These are phyloP conservation scores for Hygrocybe coccinea DNA, from an alignment of 768 basidiomycete species.

Conservation along the genomic window DNA sequence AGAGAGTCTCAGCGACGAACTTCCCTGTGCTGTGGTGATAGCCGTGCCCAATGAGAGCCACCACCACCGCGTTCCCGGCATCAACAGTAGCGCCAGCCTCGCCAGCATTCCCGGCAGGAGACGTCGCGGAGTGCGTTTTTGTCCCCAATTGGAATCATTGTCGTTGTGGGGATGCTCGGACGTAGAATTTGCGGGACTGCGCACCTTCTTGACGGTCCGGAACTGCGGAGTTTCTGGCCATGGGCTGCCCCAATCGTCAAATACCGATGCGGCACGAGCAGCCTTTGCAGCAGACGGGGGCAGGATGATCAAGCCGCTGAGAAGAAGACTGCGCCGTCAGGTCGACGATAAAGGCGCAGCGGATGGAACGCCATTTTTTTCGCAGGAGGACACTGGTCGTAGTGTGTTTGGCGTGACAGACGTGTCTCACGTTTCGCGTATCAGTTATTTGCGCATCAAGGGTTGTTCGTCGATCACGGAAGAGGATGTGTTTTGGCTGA, in stretches of 20 bases:
- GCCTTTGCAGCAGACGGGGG: slow-evolving; percentile 3
- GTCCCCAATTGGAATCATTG: slow-evolving; percentile 48
- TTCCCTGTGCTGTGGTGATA: too few relatives aligned
- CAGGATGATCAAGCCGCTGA: slow-evolving; percentile 37
- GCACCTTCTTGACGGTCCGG: slow-evolving; percentile 36
- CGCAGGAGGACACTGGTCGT: background rate
- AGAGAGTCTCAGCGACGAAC: slow-evolving; percentile 35
- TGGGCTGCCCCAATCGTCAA: background rate
- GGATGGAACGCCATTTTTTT: background rate
- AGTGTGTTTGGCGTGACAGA: slow-evolving; percentile 24
- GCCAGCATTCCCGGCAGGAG: slow-evolving; percentile 10
- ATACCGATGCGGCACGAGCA: background rate
- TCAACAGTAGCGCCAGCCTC: slow-evolving; percentile 11
- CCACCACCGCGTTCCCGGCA: too few relatives aligned
- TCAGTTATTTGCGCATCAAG: slow-evolving; percentile 41
- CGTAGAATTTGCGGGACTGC: slow-evolving; percentile 34
- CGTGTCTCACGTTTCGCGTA: slow-evolving; percentile 25
- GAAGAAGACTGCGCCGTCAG: slow-evolving; percentile 26
- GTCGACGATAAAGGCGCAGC: slow-evolving; percentile 6
- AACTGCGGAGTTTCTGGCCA: slow-evolving; percentile 14
- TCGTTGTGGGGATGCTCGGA: slow-evolving; percentile 49
- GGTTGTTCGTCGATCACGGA: slow-evolving; percentile 36
- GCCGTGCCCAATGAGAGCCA: too few relatives aligned
- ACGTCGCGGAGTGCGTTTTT: slow-evolving; percentile 40
- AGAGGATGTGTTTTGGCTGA: slow-evolving; percentile 35